A percentile compares a stretch with the other conserved stretches of the same genome.
These are phyloP conservation scores for Dioscorea cayenensis DNA, from an alignment of 116 monocot genomes.

Conservation along the genomic window DNA sequence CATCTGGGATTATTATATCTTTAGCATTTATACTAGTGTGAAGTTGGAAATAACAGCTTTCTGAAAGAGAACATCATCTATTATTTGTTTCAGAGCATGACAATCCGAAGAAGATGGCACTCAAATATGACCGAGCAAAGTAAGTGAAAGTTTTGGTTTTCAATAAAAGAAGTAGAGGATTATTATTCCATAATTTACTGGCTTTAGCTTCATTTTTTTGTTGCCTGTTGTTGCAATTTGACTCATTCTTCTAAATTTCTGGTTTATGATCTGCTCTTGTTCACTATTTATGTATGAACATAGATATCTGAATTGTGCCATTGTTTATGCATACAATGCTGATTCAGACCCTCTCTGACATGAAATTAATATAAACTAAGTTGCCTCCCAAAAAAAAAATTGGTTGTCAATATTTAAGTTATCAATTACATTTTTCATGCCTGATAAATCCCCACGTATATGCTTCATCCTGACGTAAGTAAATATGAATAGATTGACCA, in stretches of 20 bases:
- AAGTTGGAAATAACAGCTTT: background rate
- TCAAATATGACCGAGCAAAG: conserved; percentile 63
- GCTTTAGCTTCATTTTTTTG: background rate
- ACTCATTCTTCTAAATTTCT: background rate
- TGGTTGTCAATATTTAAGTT: too few relatives aligned
- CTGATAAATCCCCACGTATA: too few relatives aligned
- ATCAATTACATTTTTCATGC: too few relatives aligned
- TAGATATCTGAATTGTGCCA: background rate
- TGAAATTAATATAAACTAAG: too few relatives aligned
- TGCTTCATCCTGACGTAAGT: too few relatives aligned
- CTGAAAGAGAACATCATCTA: background rate
- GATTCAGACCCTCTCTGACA: too few relatives aligned
- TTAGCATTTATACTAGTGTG: background rate
- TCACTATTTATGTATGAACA: background rate
- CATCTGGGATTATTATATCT: background rate
- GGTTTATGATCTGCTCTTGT: background rate
- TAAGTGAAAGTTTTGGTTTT: conserved; percentile 18
- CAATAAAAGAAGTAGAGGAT: background rate
- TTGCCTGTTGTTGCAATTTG: background rate
- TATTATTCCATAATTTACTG: too few relatives aligned
- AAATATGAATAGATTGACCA: too few relatives aligned
- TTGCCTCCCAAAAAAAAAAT: too few relatives aligned
- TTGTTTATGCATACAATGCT: too few relatives aligned
- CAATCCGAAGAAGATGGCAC: conserved; percentile 56
- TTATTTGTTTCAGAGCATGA: conserved; percentile 31